A percentile compares a stretch with the other conserved stretches of the same genome.
These are phyloP conservation scores for Alloteropsis semialata DNA, from an alignment of 176 grass and related monocot genomes.

Conservation along the genomic window DNA sequence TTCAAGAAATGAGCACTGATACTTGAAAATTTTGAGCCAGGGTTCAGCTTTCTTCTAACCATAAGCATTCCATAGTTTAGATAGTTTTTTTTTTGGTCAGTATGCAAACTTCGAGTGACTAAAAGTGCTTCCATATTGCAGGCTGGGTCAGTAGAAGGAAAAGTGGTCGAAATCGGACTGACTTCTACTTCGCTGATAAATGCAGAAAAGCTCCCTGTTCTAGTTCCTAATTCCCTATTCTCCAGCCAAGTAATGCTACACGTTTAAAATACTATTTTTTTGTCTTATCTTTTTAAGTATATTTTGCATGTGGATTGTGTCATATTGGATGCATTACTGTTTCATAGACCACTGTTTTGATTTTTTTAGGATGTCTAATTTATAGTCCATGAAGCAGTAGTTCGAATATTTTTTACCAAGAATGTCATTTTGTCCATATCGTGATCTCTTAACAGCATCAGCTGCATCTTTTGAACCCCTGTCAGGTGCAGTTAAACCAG, in stretches of 20 bases:
- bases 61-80: not conserved
- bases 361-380: not conserved
- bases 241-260: conserved; percentile 55
- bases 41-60: not conserved
- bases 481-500: not conserved
- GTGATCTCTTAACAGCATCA: not conserved
- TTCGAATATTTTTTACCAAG: not conserved
- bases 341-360: not conserved
- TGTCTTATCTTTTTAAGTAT: not conserved
- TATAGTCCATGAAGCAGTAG: not conserved
- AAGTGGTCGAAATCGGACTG: conserved; percentile 71
- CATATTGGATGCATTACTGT: not conserved
- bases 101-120: not conserved
- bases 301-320: not conserved
- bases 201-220: conserved; percentile 62
- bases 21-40: not conserved
- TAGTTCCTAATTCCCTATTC: conserved; percentile 74
- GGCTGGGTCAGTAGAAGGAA: conserved; percentile 79
- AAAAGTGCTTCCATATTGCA: conserved; percentile 30
- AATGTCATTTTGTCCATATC: not conserved
- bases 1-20: not conserved
- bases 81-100: too few relatives aligned
- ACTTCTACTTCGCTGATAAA: conserved; percentile 59
- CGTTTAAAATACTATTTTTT: not conserved
- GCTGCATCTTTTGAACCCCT: not conserved